Conservation (phyloP, 306 rosid genomes). For the Dryas drummondii region DNA sequence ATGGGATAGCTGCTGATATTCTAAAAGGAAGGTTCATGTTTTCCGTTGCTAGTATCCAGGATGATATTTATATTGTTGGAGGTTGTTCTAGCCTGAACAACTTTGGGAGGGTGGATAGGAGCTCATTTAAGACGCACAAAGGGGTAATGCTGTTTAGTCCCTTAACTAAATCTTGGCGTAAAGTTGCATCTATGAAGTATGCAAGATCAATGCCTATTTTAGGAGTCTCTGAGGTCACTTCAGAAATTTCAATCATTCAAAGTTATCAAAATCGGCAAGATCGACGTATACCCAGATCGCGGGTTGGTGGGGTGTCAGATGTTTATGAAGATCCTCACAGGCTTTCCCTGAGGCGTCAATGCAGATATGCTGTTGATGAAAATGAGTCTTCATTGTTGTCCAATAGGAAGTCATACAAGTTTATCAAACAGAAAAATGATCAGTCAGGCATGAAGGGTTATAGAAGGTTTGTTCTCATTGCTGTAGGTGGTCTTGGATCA, state of each 20-base stretch:
- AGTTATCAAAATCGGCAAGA: constrained; percentile 77
- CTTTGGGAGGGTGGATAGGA: constrained; percentile 86
- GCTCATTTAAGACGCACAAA: constrained; percentile 92
- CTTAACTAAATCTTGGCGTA: constrained; percentile 85
- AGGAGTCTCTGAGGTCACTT: constrained; percentile 73
- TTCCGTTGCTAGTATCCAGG: constrained; percentile 74
- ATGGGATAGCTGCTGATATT: constrained; percentile 70
- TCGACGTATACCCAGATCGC: constrained; percentile 68
- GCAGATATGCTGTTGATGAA: constrained; percentile 57
- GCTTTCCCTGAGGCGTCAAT: constrained; percentile 83
- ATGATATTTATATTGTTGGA: constrained; percentile 83
- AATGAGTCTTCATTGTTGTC: constrained; percentile 52
- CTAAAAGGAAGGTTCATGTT: constrained; percentile 93
- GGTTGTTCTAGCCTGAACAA: constrained; percentile 93
- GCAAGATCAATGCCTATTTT: constrained; percentile 85
- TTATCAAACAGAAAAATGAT: constrained; percentile 67
- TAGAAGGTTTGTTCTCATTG: constrained; percentile 74
- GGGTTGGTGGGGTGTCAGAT: constrained; percentile 77
- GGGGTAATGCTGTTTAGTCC: constrained; percentile 87
- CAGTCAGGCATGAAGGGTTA: constrained; percentile 53
- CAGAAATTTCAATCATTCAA: constrained; percentile 57
- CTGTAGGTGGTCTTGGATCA: constrained; percentile 89
- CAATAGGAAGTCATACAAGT: constrained; percentile 65
- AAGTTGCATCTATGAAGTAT: constrained; percentile 82
- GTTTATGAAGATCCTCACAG: constrained; percentile 98